These are phyloP conservation scores for Pythium guiyangense DNA, from an alignment of 352 stramenopile genomes.

Conservation along the genomic window DNA sequence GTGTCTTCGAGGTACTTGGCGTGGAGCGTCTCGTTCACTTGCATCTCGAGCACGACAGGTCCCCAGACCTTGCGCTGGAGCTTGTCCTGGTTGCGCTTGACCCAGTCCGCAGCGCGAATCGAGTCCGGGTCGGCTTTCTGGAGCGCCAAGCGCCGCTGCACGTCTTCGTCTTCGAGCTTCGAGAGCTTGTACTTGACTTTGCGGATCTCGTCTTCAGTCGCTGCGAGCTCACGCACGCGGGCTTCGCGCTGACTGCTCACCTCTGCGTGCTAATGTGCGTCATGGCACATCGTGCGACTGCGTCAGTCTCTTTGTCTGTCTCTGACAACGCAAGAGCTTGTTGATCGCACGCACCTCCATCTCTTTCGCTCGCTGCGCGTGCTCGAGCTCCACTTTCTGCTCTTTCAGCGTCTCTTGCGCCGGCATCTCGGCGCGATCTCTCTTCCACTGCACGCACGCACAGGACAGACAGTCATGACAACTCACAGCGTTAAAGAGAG, in stretches of 20 bases:
- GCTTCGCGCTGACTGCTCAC: constrained; percentile 64
- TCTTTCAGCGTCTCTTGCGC: constrained; percentile 45
- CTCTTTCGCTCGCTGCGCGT: constrained; percentile 58
- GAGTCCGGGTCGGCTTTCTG: constrained; percentile 59
- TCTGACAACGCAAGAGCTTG: neutral
- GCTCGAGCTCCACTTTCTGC: constrained; percentile 61
- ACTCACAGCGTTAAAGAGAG: neutral
- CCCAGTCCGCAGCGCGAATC: constrained; percentile 73
- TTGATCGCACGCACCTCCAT: constrained; percentile 43
- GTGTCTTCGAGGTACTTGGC: constrained; percentile 85
- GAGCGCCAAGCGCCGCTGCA: constrained; percentile 59
- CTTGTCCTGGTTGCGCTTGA: constrained; percentile 59
- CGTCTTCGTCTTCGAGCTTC: constrained; percentile 70
- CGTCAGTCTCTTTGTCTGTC: neutral
- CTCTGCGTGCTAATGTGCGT: constrained; percentile 45
- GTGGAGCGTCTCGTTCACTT: constrained; percentile 72
- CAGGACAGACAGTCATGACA: neutral
- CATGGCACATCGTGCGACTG: neutral
- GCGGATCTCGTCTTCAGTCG: constrained; percentile 44
- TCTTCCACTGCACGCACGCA: constrained; percentile 38
- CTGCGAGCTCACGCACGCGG: constrained; percentile 36
- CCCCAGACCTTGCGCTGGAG: constrained; percentile 81
- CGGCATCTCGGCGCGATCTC: constrained; percentile 44
- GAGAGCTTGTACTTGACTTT: constrained; percentile 51
- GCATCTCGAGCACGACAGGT: constrained; percentile 78